Evolutionary conservation across 768 basidiomycete genomes (phyloP), one percentile per base, ranked within the genome.

Genomic region (Vararia minispora): DNA sequence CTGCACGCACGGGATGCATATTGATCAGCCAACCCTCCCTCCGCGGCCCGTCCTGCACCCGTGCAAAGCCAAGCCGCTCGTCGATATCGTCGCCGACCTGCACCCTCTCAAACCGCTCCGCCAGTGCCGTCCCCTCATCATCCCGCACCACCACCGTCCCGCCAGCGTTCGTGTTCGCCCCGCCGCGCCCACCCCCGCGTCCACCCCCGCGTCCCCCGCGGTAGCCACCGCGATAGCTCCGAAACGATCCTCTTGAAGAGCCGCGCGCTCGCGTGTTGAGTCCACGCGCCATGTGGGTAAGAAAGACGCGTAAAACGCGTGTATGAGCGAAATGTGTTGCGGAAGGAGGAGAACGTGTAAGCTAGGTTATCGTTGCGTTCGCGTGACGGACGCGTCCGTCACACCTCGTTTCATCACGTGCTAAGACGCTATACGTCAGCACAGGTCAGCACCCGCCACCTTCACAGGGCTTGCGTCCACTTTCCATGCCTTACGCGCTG

Each of bases 11-110:
- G 37, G 95, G 88, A 57, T 94, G 92, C 94, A 99, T 98, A 55
- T 98, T 98, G 45, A 99, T 78, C 53, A 99, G 63, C 95, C 95
- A 98, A 2, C 92, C 95, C 38, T 86, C 83, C 54, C 67, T 76
- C 51, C 64, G 64, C 3, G 67, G 61, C 0, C 92, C 94, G 53
- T 92, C 85, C 42, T 86, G 77, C 34, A 87, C 65, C 44, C 80
- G 70, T 28, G 64, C 62, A 58, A 98, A 99, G 0, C 95, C 95
- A 13, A 98, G 65, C 57, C 86, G 88, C 61, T 88, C 89, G 52
- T 99, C 95, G 14, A 97, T 74, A 51, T 94, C 89, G 57, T 98
- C 90, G 45, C 62, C 66, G 13, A 85, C 49, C 24, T 68, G 61
- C 5, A 82, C 76, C 47, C 74, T 76, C 52, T 97, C 92, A 53